Evolutionary conservation across 2,329 filamentous ascomycete genomes (phyloP).

Genomic region (Sclerotiophoma versabilis): DNA sequence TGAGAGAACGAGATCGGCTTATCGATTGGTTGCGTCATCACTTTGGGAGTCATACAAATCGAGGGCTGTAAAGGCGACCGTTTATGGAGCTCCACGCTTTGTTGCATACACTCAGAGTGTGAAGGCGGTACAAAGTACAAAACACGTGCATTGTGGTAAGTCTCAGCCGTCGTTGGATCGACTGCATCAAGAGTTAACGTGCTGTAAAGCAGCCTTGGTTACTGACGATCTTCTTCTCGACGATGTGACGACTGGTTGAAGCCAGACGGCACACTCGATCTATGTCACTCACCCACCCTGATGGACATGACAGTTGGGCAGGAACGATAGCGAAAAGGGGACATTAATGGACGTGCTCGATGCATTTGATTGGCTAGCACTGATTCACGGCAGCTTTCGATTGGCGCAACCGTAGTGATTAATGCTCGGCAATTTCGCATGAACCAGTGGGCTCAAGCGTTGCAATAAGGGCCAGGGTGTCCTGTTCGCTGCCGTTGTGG

Average conservation of each 20-base stretch:
- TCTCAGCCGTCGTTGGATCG: too few species aligned
- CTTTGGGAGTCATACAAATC: not conserved
- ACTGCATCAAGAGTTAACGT: too few species aligned
- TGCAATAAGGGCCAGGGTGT: constrained; percentile 19
- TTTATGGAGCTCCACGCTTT: not conserved
- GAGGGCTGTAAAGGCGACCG: not conserved
- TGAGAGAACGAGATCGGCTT: constrained; percentile 7
- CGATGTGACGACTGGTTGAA: not conserved
- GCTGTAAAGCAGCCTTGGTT: not conserved
- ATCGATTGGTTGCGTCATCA: constrained; percentile 17
- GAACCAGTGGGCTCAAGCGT: constrained; percentile 22
- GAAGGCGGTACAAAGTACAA: too few species aligned
- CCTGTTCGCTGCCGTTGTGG: not conserved
- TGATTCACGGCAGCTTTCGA: not conserved
- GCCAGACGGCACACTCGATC: not conserved
- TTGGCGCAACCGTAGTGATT: constrained; percentile 17
- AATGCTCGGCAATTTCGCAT: constrained; percentile 11
- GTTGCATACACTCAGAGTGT: not conserved
- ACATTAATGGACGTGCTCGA: constrained; percentile 7
- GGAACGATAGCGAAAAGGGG: constrained; percentile 13
- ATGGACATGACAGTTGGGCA: constrained; percentile 12
- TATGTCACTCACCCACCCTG: not conserved
- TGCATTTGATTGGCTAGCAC: constrained; percentile 8
- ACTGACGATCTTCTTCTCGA: not conserved
- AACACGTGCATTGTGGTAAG: too few species aligned